Conservation (phyloP, 2,329 filamentous ascomycete genomes). For the Colletotrichum sp. region DNA sequence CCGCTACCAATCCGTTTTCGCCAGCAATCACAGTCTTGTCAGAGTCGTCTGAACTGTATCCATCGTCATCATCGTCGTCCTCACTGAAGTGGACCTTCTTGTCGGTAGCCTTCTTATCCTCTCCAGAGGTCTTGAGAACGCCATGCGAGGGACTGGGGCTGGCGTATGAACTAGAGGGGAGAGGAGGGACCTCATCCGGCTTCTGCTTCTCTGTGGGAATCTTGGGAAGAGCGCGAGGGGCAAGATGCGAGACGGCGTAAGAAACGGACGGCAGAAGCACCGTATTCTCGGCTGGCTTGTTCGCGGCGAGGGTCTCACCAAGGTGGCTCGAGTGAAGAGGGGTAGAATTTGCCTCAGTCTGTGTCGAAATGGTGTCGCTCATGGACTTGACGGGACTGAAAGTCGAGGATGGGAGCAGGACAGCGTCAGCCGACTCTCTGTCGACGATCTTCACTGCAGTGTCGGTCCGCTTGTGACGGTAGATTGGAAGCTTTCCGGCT, state of each 20-base stretch:
- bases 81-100: conserved; percentile 9
- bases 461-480: conserved; percentile 7
- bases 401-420: background rate
- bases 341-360: background rate
- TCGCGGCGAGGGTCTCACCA: background rate
- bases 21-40: background rate
- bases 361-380: background rate
- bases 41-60: background rate
- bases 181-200: background rate
- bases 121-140: background rate
- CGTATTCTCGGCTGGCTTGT: background rate
- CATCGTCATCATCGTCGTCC: background rate
- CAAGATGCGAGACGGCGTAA: background rate
- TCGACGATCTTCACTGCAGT: conserved; percentile 7
- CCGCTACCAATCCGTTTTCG: background rate
- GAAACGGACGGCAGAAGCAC: background rate
- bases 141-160: background rate
- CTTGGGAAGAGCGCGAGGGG: background rate
- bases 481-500: background rate
- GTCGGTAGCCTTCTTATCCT: background rate
- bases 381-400: background rate
- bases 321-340: background rate
- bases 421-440: background rate
- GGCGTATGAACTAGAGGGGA: background rate
- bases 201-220: background rate